Conservation (phyloP, 1,139 yeast genomes). For the Torulaspora globosa region DNA sequence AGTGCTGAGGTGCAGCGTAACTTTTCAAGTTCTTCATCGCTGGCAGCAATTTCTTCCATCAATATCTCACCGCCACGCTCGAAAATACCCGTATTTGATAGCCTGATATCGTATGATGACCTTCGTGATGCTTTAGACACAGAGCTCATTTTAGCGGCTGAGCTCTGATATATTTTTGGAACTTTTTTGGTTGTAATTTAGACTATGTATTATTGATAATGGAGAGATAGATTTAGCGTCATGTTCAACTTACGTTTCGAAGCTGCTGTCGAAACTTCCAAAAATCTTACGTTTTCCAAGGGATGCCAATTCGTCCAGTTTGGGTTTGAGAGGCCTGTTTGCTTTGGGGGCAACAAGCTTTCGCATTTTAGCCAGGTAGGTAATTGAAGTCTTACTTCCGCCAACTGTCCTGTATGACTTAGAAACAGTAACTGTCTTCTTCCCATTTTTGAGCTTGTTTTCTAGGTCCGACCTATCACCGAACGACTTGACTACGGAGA, state of each 20-base stretch:
- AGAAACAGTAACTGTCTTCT: constrained; percentile 53
- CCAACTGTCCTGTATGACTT: constrained; percentile 55
- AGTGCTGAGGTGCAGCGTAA: neutral
- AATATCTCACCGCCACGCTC: neutral
- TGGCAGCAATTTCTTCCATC: neutral
- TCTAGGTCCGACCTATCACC: constrained; percentile 41
- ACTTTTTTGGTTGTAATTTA: neutral
- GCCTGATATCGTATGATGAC: constrained; percentile 43
- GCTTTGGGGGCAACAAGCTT: constrained; percentile 31
- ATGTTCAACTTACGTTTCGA: constrained; percentile 10
- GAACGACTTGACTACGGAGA: constrained; percentile 50
- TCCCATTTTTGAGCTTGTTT: constrained; percentile 43
- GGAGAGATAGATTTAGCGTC: neutral
- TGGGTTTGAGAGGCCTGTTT: neutral
- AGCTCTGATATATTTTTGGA: neutral
- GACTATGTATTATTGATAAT: constrained; percentile 1
- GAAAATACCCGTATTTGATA: constrained; percentile 41
- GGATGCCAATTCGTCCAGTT: neutral
- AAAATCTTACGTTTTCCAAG: constrained; percentile 5
- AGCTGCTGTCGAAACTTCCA: constrained; percentile 15
- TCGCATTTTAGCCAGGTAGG: constrained; percentile 45
- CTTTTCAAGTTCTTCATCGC: neutral
- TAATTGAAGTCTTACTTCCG: constrained; percentile 57
- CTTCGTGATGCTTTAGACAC: constrained; percentile 43
- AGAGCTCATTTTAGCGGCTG: constrained; percentile 20